phyloP scores from a whole-genome alignment of 805 yeast species.

The Wickerhamiella musiphila region DNA sequence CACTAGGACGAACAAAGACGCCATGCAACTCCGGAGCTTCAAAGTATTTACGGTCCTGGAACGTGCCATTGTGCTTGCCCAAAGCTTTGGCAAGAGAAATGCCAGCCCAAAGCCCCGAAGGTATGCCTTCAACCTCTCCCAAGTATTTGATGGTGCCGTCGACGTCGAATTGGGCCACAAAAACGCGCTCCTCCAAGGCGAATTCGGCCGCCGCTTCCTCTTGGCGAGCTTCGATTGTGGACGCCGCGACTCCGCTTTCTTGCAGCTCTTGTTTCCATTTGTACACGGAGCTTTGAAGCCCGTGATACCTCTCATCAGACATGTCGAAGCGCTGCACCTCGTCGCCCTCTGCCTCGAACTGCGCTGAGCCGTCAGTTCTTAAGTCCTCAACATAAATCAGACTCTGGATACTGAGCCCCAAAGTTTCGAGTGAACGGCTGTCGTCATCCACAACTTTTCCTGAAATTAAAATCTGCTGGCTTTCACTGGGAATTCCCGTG shows the following conservation, averaged over 20 bases:
- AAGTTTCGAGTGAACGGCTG: conserved; percentile 14
- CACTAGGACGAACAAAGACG: conserved; percentile 54
- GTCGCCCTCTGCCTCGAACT: too few relatives aligned
- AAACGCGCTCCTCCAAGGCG: too few relatives aligned
- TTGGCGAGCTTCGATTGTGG: too few relatives aligned
- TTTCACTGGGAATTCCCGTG: conserved; percentile 53
- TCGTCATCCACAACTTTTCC: conserved; percentile 3
- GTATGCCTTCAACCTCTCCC: conserved; percentile 47
- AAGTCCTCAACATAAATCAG: conserved; percentile 41
- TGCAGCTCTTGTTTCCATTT: conserved; percentile 78
- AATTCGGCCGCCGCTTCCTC: too few relatives aligned
- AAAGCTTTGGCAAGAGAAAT: conserved; percentile 69
- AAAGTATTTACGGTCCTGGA: conserved; percentile 46
- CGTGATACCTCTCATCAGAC: conserved; percentile 44
- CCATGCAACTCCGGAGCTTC: conserved; percentile 43
- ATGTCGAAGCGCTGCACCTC: conserved; percentile 30
- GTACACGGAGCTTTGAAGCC: conserved; percentile 43
- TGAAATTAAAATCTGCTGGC: conserved; percentile 25
- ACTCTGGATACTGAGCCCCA: conserved; percentile 18
- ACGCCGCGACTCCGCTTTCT: too few relatives aligned
- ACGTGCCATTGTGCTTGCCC: conserved; percentile 72
- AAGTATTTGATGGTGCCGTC: conserved; percentile 55
- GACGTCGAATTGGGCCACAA: too few relatives aligned
- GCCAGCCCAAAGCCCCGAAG: conserved; percentile 49
- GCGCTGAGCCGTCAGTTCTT: too few relatives aligned